Conservation (phyloP, 352 stramenopile genomes). For the Phytophthora pisi region DNA sequence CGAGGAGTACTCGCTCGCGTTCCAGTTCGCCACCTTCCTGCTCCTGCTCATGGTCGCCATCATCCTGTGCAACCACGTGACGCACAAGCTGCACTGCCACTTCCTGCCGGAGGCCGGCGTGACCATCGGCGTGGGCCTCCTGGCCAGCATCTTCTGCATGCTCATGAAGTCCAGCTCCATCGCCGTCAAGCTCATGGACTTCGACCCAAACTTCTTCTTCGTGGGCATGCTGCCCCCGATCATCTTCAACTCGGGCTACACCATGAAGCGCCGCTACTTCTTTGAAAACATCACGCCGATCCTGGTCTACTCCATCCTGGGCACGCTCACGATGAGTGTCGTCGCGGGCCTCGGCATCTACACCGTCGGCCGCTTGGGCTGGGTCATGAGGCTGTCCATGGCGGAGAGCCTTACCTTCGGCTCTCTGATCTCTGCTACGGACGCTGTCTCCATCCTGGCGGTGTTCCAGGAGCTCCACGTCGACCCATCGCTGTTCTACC, state of each 20-base stretch:
- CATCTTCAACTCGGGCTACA: conserved; percentile 95
- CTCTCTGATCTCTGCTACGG: conserved; percentile 92
- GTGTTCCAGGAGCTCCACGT: conserved; percentile 92
- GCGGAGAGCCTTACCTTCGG: conserved; percentile 92
- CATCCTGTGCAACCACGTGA: conserved; percentile 80
- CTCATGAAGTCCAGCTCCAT: conserved; percentile 73
- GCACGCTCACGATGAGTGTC: conserved; percentile 91
- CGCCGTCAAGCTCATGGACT: conserved; percentile 80
- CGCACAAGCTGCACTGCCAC: conserved; percentile 76
- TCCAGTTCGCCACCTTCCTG: conserved; percentile 81
- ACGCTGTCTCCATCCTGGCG: conserved; percentile 93
- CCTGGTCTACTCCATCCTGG: conserved; percentile 89
- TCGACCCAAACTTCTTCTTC: conserved; percentile 94
- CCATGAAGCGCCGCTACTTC: conserved; percentile 92
- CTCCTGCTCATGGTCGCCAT: conserved; percentile 78
- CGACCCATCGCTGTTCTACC: conserved; percentile 93
- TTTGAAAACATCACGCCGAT: conserved; percentile 93
- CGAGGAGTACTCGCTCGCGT: conserved; percentile 77
- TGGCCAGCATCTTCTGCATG: conserved; percentile 61
- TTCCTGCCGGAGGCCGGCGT: conserved; percentile 75
- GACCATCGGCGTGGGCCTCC: conserved; percentile 66
- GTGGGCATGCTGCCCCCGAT: conserved; percentile 92
- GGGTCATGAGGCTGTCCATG: conserved; percentile 80
- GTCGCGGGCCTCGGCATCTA: conserved; percentile 84
- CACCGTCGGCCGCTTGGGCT: conserved; percentile 61